A percentile compares a stretch with the other conserved stretches of the same genome.
phyloP scores from a whole-genome alignment of 2,329 filamentous ascomycete genomes.

The Arachnopeziza araneosa region DNA sequence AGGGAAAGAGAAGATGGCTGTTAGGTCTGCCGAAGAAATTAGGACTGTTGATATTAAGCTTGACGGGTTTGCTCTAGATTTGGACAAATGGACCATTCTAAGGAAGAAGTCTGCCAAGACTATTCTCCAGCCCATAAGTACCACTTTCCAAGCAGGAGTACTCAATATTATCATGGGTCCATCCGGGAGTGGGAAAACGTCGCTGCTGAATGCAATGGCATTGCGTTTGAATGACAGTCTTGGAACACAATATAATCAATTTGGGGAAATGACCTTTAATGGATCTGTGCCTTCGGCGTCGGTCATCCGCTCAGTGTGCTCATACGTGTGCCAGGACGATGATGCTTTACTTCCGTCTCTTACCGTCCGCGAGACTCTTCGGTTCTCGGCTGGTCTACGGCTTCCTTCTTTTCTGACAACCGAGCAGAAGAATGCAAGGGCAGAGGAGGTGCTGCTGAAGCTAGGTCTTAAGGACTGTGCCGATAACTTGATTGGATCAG shows the following conservation, averaged over 20 bases:
- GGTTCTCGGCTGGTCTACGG: slow-evolving; percentile 64
- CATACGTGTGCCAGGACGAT: slow-evolving; percentile 74
- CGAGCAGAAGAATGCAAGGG: slow-evolving; percentile 59
- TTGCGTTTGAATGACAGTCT: slow-evolving; percentile 57
- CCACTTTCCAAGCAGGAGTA: slow-evolving; percentile 61
- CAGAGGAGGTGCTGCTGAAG: slow-evolving; percentile 67
- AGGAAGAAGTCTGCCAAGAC: slow-evolving; percentile 49
- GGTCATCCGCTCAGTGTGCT: slow-evolving; percentile 66
- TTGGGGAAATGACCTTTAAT: slow-evolving; percentile 65
- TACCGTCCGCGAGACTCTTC: slow-evolving; percentile 70
- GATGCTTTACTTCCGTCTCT: slow-evolving; percentile 68
- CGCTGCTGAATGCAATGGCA: slow-evolving; percentile 68
- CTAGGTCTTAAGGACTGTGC: slow-evolving; percentile 76
- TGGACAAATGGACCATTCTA: slow-evolving; percentile 54
- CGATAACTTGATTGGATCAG: slow-evolving; percentile 66
- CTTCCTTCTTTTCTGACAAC: slow-evolving; percentile 66
- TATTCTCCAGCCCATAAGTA: slow-evolving; percentile 62
- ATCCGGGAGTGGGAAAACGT: slow-evolving; percentile 72
- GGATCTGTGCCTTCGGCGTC: slow-evolving; percentile 60
- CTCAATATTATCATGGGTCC: slow-evolving; percentile 78
- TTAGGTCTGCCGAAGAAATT: slow-evolving; percentile 46
- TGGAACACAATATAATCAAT: slow-evolving; percentile 54
- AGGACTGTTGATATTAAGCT: slow-evolving; percentile 61
- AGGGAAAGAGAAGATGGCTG: slow-evolving; percentile 64
- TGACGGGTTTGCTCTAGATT: slow-evolving; percentile 55